Conservation (phyloP, 768 basidiomycete species). For the Suillus sp. region DNA sequence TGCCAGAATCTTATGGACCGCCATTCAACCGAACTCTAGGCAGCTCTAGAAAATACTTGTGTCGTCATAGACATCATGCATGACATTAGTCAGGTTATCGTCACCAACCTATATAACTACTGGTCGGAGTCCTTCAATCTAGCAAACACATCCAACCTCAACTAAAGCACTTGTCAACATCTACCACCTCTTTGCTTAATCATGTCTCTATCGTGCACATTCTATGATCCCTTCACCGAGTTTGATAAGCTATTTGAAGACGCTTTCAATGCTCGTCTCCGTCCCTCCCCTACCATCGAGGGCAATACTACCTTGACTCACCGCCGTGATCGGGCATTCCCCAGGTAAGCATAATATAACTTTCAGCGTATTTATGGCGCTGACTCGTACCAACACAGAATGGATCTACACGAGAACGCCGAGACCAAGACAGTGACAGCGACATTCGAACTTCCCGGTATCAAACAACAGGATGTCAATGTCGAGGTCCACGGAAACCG, state of each 20-base stretch:
- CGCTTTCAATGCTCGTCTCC: constrained; percentile 30
- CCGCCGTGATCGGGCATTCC: constrained; percentile 17
- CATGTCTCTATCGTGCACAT: constrained; percentile 28
- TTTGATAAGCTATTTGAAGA: constrained; percentile 47
- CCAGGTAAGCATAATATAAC: constrained; percentile 28
- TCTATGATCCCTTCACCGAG: constrained; percentile 44
- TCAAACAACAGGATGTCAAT: constrained; percentile 51
- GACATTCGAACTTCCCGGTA: constrained; percentile 58
- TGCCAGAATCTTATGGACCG: too few species aligned
- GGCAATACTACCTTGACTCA: constrained; percentile 12
- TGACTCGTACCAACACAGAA: constrained; percentile 33
- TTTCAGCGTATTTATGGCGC: not conserved
- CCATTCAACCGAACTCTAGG: too few species aligned
- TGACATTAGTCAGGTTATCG: too few species aligned
- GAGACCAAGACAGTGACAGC: constrained; percentile 53
- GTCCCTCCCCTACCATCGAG: constrained; percentile 17
- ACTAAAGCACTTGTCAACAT: too few species aligned
- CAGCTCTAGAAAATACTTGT: too few species aligned
- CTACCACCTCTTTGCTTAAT: too few species aligned
- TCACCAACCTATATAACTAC: too few species aligned
- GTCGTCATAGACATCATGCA: too few species aligned
- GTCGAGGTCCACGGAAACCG: constrained; percentile 53
- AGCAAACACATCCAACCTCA: too few species aligned
- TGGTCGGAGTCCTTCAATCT: too few species aligned
- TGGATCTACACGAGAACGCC: constrained; percentile 56